A percentile compares a stretch with the other conserved stretches of the same genome.
phyloP scores from a whole-genome alignment of 352 stramenopile species.

The Globisporangium rhizosaccharum region DNA sequence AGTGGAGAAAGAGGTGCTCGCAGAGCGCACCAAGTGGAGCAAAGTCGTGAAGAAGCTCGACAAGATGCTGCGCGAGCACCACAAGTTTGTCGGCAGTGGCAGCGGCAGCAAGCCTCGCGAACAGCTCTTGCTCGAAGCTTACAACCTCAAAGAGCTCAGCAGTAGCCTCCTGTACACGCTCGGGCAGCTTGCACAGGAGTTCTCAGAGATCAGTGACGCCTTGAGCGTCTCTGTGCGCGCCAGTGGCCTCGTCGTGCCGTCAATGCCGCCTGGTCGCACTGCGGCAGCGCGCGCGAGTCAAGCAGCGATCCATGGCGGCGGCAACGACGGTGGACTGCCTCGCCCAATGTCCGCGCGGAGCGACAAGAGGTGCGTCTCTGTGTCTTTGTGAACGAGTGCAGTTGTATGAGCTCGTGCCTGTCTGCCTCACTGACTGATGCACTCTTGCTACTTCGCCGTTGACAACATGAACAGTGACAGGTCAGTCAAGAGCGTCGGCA shows the following conservation, averaged over 20 bases:
- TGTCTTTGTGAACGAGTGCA: background rate
- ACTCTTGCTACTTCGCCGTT: background rate
- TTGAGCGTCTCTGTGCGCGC: constrained; percentile 68
- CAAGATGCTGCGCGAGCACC: constrained; percentile 54
- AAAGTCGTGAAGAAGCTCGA: constrained; percentile 75
- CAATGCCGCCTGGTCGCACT: constrained; percentile 60
- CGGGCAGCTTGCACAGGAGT: constrained; percentile 90
- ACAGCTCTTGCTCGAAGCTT: constrained; percentile 76
- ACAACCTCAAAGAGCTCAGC: constrained; percentile 77
- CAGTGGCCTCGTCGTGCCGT: constrained; percentile 73
- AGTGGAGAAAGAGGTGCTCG: constrained; percentile 66
- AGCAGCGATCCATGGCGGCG: constrained; percentile 1
- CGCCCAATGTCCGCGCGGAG: constrained; percentile 60
- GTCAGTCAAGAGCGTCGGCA: constrained; percentile 43
- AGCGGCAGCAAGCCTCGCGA: constrained; percentile 46
- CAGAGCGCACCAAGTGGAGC: constrained; percentile 55
- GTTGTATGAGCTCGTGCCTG: background rate
- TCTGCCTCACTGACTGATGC: background rate
- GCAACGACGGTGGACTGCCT: constrained; percentile 25
- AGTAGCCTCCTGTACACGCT: constrained; percentile 89
- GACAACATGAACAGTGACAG: constrained; percentile 21
- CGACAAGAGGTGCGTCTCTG: constrained; percentile 34
- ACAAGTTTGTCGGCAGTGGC: constrained; percentile 27
- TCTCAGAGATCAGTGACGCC: constrained; percentile 88
- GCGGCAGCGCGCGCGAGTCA: constrained; percentile 39